A percentile compares a stretch with the other conserved stretches of the same genome.
phyloP scores from a whole-genome alignment of 1,284 basidiomycete genomes.

The Microbotryomycetes sp. region DNA sequence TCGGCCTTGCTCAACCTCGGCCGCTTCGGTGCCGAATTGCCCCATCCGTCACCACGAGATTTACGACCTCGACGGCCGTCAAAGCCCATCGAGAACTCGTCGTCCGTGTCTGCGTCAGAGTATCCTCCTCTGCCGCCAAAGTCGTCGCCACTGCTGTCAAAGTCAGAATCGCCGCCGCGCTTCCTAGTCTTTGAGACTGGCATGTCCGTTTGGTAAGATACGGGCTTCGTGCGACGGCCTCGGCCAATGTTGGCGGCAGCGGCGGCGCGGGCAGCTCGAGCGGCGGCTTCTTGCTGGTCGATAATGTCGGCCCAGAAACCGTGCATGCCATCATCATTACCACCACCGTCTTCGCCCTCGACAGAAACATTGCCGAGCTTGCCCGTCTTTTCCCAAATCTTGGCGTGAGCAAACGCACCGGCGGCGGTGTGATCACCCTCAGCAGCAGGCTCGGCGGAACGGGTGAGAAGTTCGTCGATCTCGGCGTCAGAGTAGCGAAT shows the following conservation, averaged over 20 bases:
- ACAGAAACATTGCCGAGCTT: constrained; percentile 19
- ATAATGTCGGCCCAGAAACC: constrained; percentile 38
- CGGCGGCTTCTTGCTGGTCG: constrained; percentile 34
- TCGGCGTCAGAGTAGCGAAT: constrained; percentile 39
- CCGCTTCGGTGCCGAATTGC: background rate
- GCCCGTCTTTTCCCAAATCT: constrained; percentile 37
- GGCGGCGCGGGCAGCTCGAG: constrained; percentile 6
- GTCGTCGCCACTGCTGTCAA: background rate
- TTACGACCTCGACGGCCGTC: background rate
- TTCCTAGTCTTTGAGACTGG: background rate
- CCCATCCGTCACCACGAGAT: too few relatives aligned
- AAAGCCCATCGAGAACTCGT: constrained; percentile 4
- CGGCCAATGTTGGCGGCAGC: constrained; percentile 16
- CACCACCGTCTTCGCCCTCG: constrained; percentile 12
- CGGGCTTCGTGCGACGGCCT: constrained; percentile 1
- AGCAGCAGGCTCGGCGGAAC: constrained; percentile 26
- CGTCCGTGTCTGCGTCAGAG: background rate
- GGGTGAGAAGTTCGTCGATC: constrained; percentile 37
- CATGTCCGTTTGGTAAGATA: background rate
- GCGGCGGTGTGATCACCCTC: constrained; percentile 21
- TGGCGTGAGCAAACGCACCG: constrained; percentile 38
- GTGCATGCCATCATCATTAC: constrained; percentile 11
- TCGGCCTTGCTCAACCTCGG: background rate
- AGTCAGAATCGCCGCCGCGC: background rate
- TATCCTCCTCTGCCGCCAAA: constrained; percentile 9